A percentile compares a stretch with the other conserved stretches of the same genome.
Evolutionary conservation across 2,329 filamentous ascomycete genomes (phyloP).

Genomic region (Aspergillus cejpii): DNA sequence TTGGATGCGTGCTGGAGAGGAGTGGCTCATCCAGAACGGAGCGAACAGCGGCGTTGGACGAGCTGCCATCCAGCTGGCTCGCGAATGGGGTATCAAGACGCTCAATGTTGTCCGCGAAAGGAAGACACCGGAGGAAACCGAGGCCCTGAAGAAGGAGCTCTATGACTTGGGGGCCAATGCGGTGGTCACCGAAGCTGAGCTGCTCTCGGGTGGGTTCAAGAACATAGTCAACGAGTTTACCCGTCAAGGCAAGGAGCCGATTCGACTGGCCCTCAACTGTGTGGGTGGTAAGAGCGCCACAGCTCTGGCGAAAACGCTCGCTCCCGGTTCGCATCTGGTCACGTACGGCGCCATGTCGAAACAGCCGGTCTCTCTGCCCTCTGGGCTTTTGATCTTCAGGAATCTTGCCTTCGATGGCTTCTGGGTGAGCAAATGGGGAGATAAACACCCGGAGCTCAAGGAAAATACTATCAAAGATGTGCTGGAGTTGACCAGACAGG

Average conservation of each 20-base stretch:
- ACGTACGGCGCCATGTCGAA: constrained; percentile 95
- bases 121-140: constrained; percentile 57
- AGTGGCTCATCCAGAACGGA: constrained; percentile 96
- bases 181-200: constrained; percentile 57
- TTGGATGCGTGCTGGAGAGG: constrained; percentile 55
- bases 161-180: constrained; percentile 55
- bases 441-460: constrained; percentile 65
- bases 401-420: constrained; percentile 85
- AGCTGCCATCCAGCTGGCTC: constrained; percentile 80
- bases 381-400: constrained; percentile 86
- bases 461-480: constrained; percentile 78
- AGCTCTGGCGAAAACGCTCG: constrained; percentile 67
- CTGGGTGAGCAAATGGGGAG: constrained; percentile 89
- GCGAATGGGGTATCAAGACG: constrained; percentile 79
- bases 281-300: constrained; percentile 83
- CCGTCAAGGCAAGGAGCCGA: constrained; percentile 60
- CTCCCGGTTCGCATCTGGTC: constrained; percentile 65
- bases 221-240: constrained; percentile 60
- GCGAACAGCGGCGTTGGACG: constrained; percentile 90
- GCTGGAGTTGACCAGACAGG: constrained; percentile 63
- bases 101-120: constrained; percentile 83
- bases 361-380: constrained; percentile 73
- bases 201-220: constrained; percentile 41
- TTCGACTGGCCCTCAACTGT: constrained; percentile 82
- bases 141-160: constrained; percentile 56